These are phyloP conservation scores for Phytophthora meadii DNA, from an alignment of 352 stramenopile species.

Conservation along the genomic window DNA sequence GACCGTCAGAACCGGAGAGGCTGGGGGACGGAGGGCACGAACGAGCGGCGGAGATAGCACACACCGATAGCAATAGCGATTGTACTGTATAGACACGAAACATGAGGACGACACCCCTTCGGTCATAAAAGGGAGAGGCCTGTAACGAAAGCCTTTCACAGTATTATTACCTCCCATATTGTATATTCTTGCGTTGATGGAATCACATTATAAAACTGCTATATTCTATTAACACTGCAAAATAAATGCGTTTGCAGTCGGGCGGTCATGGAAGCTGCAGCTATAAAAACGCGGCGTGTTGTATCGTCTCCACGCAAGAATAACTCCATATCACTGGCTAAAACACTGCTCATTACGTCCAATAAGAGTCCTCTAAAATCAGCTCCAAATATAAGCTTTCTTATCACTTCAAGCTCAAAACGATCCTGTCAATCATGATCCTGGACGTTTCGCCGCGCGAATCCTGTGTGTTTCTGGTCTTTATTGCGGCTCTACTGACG, in stretches of 20 bases:
- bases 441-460: constrained; percentile 28
- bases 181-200: neutral
- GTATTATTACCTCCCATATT: neutral
- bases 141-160: neutral
- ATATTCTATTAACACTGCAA: neutral
- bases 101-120: constrained; percentile 33
- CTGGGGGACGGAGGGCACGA: constrained; percentile 21
- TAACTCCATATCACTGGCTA: constrained; percentile 12
- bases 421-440: constrained; percentile 19
- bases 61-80: neutral
- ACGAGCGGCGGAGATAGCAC: neutral
- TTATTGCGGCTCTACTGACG: constrained; percentile 47
- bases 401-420: constrained; percentile 4
- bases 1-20: constrained; percentile 30
- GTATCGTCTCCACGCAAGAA: constrained; percentile 6
- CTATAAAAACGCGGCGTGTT: constrained; percentile 38
- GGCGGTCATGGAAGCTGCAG: constrained; percentile 3
- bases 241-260: neutral
- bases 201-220: neutral
- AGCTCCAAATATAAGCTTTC: neutral
- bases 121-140: constrained; percentile 9
- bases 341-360: constrained; percentile 2
- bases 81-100: constrained; percentile 34
- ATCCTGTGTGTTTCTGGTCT: constrained; percentile 26
- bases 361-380: neutral